These are phyloP conservation scores for Isochrysis galbana DNA, from an alignment of 78 protist species.

Conservation along the genomic window DNA sequence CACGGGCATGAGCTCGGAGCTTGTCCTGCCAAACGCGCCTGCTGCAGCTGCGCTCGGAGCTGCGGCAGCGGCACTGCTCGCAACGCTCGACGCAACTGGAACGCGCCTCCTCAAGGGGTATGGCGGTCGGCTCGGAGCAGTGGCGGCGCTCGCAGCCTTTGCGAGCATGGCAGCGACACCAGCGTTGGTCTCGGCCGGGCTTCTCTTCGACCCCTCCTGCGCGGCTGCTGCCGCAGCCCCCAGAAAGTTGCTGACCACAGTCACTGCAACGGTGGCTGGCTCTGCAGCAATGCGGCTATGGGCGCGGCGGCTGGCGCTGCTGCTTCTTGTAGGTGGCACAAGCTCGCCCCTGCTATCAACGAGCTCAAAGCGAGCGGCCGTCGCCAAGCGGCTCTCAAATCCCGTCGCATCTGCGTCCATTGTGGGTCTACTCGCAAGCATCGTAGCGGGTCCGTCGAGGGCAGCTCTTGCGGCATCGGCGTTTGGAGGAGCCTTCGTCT, in stretches of 20 bases:
- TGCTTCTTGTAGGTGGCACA: background rate
- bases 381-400: background rate
- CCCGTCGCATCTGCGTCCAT: background rate
- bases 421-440: background rate
- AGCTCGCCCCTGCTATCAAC: too few species aligned
- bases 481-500: background rate
- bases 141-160: background rate
- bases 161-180: background rate
- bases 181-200: background rate
- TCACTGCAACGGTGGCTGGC: background rate
- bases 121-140: background rate
- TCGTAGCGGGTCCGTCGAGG: too few species aligned
- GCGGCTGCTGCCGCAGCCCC: background rate
- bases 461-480: background rate
- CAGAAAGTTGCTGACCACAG: background rate
- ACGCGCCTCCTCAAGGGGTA: background rate
- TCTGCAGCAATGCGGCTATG: background rate
- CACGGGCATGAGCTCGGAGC: background rate
- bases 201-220: background rate
- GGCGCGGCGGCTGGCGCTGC: background rate
- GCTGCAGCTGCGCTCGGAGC: background rate
- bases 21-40: background rate
- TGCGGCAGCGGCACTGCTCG: background rate
- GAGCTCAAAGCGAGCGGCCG: background rate
- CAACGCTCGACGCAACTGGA: background rate